A percentile compares a stretch with the other conserved stretches of the same genome.
Conservation (phyloP, 2,329 filamentous ascomycete species). For the Calonectria naviculata region DNA sequence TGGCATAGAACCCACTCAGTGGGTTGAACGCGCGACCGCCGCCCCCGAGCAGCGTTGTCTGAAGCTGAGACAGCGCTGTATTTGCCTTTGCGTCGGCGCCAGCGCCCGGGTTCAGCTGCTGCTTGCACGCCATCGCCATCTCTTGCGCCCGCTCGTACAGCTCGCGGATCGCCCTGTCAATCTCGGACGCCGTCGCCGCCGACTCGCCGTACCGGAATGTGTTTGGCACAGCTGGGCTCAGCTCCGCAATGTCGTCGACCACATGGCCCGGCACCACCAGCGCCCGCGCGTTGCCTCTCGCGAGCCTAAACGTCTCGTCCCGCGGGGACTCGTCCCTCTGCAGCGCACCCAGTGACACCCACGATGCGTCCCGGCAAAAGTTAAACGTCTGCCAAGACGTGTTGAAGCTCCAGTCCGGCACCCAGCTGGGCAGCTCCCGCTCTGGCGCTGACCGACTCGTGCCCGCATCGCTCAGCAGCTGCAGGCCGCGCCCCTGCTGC, state of each 20-base stretch:
- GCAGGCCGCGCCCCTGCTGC: slow-evolving; percentile 2
- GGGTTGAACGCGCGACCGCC: not conserved
- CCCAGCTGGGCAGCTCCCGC: slow-evolving; percentile 14
- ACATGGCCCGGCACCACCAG: not conserved
- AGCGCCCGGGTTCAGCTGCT: not conserved
- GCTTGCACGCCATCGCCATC: not conserved
- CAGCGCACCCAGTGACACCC: not conserved
- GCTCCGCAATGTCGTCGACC: slow-evolving; percentile 2
- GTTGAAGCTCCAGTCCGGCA: slow-evolving; percentile 18
- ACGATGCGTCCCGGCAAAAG: not conserved
- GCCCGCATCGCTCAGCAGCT: slow-evolving; percentile 10
- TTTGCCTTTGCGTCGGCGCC: not conserved
- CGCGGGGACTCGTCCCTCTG: not conserved
- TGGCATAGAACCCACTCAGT: not conserved
- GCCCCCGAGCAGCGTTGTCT: slow-evolving; percentile 4
- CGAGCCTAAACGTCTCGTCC: not conserved
- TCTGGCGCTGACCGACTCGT: slow-evolving; percentile 6
- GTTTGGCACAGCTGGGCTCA: slow-evolving; percentile 10
- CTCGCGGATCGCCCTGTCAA: not conserved
- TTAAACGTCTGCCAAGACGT: slow-evolving; percentile 14
- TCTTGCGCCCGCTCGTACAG: slow-evolving; percentile 2
- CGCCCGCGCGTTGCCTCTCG: not conserved
- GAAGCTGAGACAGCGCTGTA: not conserved
- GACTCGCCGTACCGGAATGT: slow-evolving; percentile 1
- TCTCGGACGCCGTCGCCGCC: not conserved